These are phyloP conservation scores for Stylonectria norvegica DNA, from an alignment of 2,329 filamentous ascomycete genomes.

Conservation along the genomic window DNA sequence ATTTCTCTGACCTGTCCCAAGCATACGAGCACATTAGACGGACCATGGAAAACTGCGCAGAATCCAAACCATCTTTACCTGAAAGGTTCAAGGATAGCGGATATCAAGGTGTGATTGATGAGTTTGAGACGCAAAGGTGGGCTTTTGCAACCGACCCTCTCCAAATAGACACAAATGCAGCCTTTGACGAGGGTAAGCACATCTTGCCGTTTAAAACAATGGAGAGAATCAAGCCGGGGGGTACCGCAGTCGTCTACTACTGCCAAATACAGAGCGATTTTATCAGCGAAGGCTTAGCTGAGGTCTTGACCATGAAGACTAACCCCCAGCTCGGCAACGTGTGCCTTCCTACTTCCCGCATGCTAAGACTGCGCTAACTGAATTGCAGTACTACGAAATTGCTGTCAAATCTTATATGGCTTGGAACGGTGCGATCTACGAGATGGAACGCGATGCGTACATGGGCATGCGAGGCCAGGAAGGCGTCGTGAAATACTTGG, in stretches of 20 bases:
- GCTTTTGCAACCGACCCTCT: not conserved
- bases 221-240: not conserved
- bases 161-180: not conserved
- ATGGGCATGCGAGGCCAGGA: constrained; percentile 1
- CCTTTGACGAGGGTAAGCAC: not conserved
- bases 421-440: not conserved
- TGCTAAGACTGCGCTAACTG: not conserved
- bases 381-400: constrained; percentile 1
- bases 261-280: constrained; percentile 4
- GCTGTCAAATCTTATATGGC: constrained; percentile 2
- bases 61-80: not conserved
- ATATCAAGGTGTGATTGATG: not conserved
- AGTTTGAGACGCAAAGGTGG: constrained; percentile 1
- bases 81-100: not conserved
- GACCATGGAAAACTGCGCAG: not conserved
- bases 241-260: constrained; percentile 1
- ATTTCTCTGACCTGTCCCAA: not conserved
- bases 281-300: not conserved
- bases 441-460: constrained; percentile 1
- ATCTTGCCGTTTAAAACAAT: not conserved
- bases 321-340: not conserved
- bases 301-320: not conserved
- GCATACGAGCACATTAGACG: not conserved
- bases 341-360: not conserved
- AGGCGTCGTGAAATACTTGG: constrained; percentile 1